These are phyloP conservation scores for Teratosphaeria destructans DNA, from an alignment of 2,329 filamentous ascomycete species.

Conservation along the genomic window DNA sequence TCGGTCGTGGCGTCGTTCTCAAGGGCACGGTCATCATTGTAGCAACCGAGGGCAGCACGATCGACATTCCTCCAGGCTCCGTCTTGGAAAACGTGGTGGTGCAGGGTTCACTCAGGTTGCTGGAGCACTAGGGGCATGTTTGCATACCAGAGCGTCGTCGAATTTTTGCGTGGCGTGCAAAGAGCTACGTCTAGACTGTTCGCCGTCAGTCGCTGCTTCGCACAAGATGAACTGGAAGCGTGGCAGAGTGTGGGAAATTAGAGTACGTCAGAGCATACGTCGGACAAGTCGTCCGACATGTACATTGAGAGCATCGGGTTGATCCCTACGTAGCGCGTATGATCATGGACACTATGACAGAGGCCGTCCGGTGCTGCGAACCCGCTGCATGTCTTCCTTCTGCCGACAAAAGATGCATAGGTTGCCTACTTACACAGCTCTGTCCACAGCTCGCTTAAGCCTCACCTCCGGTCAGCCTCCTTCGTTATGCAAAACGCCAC, in stretches of 20 bases:
- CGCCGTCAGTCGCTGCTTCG: background rate
- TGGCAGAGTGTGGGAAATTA: background rate
- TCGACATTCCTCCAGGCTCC: slow-evolving; percentile 92
- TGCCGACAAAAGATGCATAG: no score
- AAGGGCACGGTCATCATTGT: slow-evolving; percentile 99
- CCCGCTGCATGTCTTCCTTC: background rate
- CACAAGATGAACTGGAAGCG: background rate
- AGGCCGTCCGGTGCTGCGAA: background rate
- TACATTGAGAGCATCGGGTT: background rate
- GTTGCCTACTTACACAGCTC: background rate
- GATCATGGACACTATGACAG: background rate
- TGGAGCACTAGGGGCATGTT: slow-evolving; percentile 49
- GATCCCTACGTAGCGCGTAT: background rate
- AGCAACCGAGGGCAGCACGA: slow-evolving; percentile 92
- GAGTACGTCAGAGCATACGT: background rate
- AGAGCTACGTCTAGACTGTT: background rate
- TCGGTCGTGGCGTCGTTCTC: slow-evolving; percentile 86
- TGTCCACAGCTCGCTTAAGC: background rate
- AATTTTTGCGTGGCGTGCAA: background rate
- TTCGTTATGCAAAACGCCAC: background rate
- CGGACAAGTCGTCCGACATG: background rate
- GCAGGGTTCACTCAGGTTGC: slow-evolving; percentile 78
- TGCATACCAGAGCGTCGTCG: background rate
- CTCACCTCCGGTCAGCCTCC: background rate
- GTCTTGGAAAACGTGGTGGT: slow-evolving; percentile 98